Conservation (phyloP, 139 green algal species). For the Chlorella sp. region DNA sequence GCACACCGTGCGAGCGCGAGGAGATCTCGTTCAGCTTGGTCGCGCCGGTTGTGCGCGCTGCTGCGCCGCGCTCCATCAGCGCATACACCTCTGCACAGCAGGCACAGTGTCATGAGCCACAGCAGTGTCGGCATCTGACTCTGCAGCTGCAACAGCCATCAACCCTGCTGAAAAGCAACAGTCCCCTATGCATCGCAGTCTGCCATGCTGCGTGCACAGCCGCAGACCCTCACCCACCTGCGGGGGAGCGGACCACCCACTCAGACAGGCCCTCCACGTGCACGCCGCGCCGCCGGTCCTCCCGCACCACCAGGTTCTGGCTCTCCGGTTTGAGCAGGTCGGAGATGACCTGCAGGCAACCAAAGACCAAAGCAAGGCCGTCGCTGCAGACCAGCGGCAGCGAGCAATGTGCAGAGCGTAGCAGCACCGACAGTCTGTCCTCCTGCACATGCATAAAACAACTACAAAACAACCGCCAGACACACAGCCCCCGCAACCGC, state of each 20-base stretch:
- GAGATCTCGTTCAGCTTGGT: constrained; percentile 95
- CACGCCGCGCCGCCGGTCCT: constrained; percentile 88
- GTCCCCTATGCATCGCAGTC: no score
- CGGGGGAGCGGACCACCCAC: constrained; percentile 89
- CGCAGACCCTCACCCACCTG: background rate
- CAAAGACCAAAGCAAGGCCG: no score
- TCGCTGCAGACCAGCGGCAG: background rate
- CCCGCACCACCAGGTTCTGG: constrained; percentile 83
- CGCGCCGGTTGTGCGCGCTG: constrained; percentile 81
- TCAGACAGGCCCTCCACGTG: constrained; percentile 93
- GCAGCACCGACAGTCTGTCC: background rate
- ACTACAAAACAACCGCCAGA: background rate
- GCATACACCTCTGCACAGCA: constrained; percentile 70
- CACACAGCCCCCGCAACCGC: no score
- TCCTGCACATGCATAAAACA: background rate
- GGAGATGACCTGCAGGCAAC: constrained; percentile 68
- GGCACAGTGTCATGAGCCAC: background rate
- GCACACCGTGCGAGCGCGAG: constrained; percentile 74
- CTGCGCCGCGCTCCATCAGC: constrained; percentile 86
- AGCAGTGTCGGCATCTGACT: background rate
- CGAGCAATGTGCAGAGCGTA: background rate
- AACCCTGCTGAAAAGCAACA: background rate
- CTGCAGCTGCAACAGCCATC: background rate
- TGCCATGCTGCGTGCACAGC: no score
- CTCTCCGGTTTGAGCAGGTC: constrained; percentile 94